These are phyloP conservation scores for Plasmodium ovale DNA, from an alignment of 169 alveolate species.

Conservation along the genomic window DNA sequence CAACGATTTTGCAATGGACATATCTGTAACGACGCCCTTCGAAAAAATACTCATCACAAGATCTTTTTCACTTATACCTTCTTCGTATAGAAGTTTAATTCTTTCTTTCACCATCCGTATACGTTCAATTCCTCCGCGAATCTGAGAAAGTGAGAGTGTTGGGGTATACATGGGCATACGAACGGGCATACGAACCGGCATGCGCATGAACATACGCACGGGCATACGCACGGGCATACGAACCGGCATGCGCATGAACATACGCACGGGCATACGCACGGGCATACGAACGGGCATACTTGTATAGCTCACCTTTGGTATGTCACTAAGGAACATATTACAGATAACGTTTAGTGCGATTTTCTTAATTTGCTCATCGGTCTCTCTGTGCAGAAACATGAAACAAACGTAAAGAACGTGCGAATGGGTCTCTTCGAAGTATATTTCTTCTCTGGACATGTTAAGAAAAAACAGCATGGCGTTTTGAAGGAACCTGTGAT, in stretches of 20 bases:
- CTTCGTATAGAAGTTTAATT: background rate
- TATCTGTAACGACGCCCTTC: background rate
- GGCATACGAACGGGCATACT: background rate
- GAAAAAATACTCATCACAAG: background rate
- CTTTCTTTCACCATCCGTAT: constrained; percentile 15
- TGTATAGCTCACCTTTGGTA: constrained; percentile 34
- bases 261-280: background rate
- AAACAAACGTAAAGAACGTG: background rate
- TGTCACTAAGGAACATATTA: constrained; percentile 32
- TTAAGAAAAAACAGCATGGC: constrained; percentile 17
- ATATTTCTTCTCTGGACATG: constrained; percentile 44
- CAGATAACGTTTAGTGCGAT: constrained; percentile 33
- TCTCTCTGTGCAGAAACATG: constrained; percentile 2
- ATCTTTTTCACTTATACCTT: background rate
- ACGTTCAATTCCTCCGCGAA: constrained; percentile 11
- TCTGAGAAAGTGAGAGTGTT: constrained; percentile 1
- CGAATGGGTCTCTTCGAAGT: constrained; percentile 21
- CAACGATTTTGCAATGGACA: background rate
- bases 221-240: no score
- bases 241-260: no score
- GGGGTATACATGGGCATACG: background rate
- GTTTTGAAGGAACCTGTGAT: constrained; percentile 31
- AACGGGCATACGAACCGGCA: no score
- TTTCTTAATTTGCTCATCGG: constrained; percentile 36
- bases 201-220: no score